Base-by-base conservation (phyloP, 495 filamentous ascomycete genomes). In the Penicillium tannophilum region DNA sequence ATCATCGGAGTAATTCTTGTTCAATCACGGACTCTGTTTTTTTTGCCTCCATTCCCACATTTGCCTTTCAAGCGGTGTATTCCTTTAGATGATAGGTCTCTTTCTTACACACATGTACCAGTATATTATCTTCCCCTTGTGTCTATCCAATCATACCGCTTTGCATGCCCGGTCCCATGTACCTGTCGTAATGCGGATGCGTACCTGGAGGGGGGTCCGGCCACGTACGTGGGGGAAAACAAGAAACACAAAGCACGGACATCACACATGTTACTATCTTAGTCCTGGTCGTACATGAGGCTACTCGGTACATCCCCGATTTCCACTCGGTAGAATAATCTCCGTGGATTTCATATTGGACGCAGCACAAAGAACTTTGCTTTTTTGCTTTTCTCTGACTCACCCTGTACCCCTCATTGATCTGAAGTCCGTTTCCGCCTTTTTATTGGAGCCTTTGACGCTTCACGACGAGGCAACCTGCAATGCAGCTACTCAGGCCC, bases 51-150 rank as follows among this genome's bases (percentile, higher is more conserved):
- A 14, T 41, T 41, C 7, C 39, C 16, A 41, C 39, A 17, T 57
- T 66, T 62, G 63, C 66, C 63, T 64, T 66, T 66, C 45, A 49
- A 69, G 66, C 63, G 63, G 63, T 65, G 39, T 41, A 41, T 17
- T 41, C 33, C 33, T 14, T 56, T 55, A 47, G 60, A 63, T 63
- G 56, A 63, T 51, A 63, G 56, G 64, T 67, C 64, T 61, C 23
- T 31, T 47, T 47, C 16, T 19, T 36, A 11, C 12, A 11, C 33
- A 36, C 9, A 12, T 36, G 33, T 36, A 28, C 28, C 1, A 3
- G 33, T 36, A 36, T 36, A 36, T 36, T 36, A 36, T 12, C 33
- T 36, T 36, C 33, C 39, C 12, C 35, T 12, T 12, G 2, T 14
- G 14, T 41, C 39, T 12, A 41, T 41, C 39, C 39, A 41, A 41